These are phyloP conservation scores for Candida tallmaniae DNA, from an alignment of 805 yeast genomes.

Conservation along the genomic window DNA sequence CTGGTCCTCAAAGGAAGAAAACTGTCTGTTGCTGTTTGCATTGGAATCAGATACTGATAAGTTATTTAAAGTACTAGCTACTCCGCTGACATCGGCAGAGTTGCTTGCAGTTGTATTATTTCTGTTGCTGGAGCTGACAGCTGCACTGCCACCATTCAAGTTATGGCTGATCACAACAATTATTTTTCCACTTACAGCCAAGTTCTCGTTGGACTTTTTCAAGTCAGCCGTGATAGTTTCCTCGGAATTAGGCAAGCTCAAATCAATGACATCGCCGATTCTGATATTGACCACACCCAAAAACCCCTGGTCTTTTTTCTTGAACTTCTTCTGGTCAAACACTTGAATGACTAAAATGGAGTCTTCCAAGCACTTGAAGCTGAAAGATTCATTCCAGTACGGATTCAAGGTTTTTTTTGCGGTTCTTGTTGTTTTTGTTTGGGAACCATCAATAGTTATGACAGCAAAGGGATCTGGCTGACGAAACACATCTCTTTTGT, in stretches of 20 bases:
- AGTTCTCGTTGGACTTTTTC: slow-evolving; percentile 85
- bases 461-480: slow-evolving; percentile 99
- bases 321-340: slow-evolving; percentile 95
- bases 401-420: slow-evolving; percentile 94
- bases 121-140: slow-evolving; percentile 10
- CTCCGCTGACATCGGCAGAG: slow-evolving; percentile 9
- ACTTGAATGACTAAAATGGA: slow-evolving; percentile 89
- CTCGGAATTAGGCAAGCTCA: slow-evolving; percentile 46
- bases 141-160: slow-evolving; percentile 10
- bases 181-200: slow-evolving; percentile 90
- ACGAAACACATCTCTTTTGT: slow-evolving; percentile 90
- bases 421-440: slow-evolving; percentile 90
- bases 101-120: slow-evolving; percentile 13
- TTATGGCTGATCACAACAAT: slow-evolving; percentile 65
- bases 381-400: slow-evolving; percentile 93
- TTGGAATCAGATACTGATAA: slow-evolving; percentile 1
- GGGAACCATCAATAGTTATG: slow-evolving; percentile 94
- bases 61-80: slow-evolving; percentile 3
- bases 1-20: slow-evolving; percentile 95
- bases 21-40: slow-evolving; percentile 48
- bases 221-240: slow-evolving; percentile 92
- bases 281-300: slow-evolving; percentile 92
- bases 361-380: slow-evolving; percentile 71
- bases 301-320: slow-evolving; percentile 97
- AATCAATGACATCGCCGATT: slow-evolving; percentile 82